Percentiles rank a stretch among this genome's conserved stretches.
Conservation (phyloP, 148 eudicot species). For the Vaccinium darrowii region DNA sequence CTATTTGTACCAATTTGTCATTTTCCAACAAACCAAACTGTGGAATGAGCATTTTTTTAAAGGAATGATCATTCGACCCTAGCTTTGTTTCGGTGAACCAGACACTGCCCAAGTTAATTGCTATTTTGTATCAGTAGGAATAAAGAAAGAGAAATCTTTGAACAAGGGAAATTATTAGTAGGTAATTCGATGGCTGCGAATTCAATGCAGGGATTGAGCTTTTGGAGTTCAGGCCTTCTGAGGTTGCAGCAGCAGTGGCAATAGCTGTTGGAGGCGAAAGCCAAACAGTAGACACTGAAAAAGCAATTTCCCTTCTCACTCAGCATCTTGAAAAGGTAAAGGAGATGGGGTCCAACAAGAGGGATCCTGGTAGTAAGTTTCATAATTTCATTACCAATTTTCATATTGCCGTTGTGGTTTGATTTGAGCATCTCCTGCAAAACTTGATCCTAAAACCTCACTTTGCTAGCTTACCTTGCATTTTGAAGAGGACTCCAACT, state of each 20-base stretch:
- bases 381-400: background rate
- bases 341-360: conserved; percentile 10
- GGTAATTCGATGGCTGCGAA: conserved; percentile 24
- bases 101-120: background rate
- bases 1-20: background rate
- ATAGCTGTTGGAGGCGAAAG: conserved; percentile 55
- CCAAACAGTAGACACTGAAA: conserved; percentile 52
- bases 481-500: background rate
- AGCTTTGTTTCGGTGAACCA: background rate
- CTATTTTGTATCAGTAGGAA: background rate
- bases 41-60: background rate
- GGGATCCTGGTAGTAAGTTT: background rate
- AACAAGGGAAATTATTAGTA: conserved; percentile 20
- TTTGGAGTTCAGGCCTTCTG: conserved; percentile 91
- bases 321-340: conserved; percentile 64
- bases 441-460: background rate
- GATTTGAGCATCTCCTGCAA: background rate
- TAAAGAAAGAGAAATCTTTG: background rate
- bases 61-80: background rate
- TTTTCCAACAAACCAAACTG: background rate
- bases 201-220: conserved; percentile 69
- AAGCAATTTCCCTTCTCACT: conserved; percentile 43
- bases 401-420: background rate
- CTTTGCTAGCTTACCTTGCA: background rate
- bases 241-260: conserved; percentile 78